Base-by-base conservation (phyloP, 768 basidiomycete species). In the Asterophora lycoperdoides region DNA sequence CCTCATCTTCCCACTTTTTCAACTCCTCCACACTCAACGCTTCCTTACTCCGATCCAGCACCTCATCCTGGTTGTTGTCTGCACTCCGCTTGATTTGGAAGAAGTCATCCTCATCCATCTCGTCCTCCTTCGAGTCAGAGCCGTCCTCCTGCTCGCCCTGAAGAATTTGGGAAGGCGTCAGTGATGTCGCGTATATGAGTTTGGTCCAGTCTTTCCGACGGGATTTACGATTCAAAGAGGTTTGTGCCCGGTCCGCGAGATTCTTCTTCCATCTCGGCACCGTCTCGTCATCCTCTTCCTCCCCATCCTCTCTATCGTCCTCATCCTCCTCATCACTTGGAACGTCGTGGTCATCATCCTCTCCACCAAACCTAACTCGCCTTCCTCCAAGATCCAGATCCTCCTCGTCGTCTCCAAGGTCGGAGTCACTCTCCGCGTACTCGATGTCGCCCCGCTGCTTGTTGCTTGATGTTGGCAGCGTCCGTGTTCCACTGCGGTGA, bases 1-100 rank as follows among this genome's bases (percentile, higher is more conserved):
- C 83, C 53, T 94, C 89, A 52, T 89, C 82, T 49, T 87, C 83
- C 94, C 93, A 97, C 57, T 80, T 79, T 52, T 73, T 78, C 49
- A 89, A 64, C 38, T 71, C 70, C 19, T 81, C 77, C 1, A 57
- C 56, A 36, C 75, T 64, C n/a, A 82, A 43, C 0, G 57, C 58
- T 44, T 79, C 82, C 64, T 93, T 94, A 7, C 83, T 76, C 62
- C 75, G 79, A 64, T 95, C 93, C 30, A 83, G 54, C 11, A 71
- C 72, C 43, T 83, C 80, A 2, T 76, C 73, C n/a, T 71, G 70
- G 8, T 58, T 66, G 33, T 56, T 60, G 10, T 56, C 59, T 2
- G 66, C 57, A 42, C 54, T 65, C 53, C 59, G 71, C 57, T 76
- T 78, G 56, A 86, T 69, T 11, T 69, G 75, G 74, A 93, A 92